Conservation (phyloP, 139 green algal genomes). For the Pedinophyceae sp. region DNA sequence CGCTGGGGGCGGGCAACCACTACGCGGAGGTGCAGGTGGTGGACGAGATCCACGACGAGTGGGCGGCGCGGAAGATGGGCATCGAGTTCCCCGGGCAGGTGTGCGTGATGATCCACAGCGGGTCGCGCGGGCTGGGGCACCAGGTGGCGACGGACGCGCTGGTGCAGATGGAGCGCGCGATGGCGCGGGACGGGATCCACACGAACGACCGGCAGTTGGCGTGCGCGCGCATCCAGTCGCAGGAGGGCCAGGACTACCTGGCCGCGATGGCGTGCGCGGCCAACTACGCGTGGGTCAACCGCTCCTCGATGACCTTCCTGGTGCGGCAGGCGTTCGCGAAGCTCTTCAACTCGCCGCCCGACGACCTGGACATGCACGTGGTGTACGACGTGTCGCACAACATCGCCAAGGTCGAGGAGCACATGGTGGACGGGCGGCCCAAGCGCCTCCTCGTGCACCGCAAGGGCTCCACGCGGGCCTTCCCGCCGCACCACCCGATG, state of each 20-base stretch:
- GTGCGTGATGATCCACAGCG: conserved; percentile 76
- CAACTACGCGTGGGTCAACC: conserved; percentile 88
- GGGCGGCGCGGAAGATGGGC: conserved; percentile 16
- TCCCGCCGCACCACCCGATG: conserved; percentile 73
- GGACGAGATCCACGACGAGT: conserved; percentile 69
- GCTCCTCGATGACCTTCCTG: conserved; percentile 72
- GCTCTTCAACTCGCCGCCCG: conserved; percentile 46
- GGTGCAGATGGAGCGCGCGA: conserved; percentile 66
- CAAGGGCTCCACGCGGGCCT: conserved; percentile 73
- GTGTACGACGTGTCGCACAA: conserved; percentile 86
- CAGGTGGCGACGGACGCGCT: conserved; percentile 80
- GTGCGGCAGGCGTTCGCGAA: conserved; percentile 21
- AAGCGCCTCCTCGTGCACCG: conserved; percentile 73
- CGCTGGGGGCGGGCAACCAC: conserved; percentile 79
- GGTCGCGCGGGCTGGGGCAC: conserved; percentile 64
- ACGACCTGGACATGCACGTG: conserved; percentile 84
- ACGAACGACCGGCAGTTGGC: conserved; percentile 76
- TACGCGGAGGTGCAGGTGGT: conserved; percentile 79
- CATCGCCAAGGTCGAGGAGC: conserved; percentile 83
- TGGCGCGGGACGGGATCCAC: conserved; percentile 53
- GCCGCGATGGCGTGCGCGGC: conserved; percentile 71
- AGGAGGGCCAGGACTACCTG: conserved; percentile 69
- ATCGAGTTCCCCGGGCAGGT: conserved; percentile 22
- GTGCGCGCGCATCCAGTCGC: conserved; percentile 54
- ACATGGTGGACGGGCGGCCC: conserved; percentile 54